Conservation (phyloP, 2,329 filamentous ascomycete species). For the Colletotrichum gigasporum region DNA sequence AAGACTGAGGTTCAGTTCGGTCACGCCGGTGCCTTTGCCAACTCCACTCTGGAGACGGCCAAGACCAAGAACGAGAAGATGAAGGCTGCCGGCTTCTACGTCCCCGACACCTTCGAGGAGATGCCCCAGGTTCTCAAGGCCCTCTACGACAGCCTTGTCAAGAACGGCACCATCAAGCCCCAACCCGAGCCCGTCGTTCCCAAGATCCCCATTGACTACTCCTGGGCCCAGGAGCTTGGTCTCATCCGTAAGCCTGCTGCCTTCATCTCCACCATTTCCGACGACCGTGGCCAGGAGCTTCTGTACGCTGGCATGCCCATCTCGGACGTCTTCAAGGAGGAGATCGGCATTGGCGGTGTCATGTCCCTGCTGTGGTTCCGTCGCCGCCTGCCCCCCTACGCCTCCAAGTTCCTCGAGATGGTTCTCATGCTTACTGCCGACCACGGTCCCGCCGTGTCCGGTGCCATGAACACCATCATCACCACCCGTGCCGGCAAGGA, state of each 20-base stretch:
- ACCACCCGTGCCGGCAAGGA: slow-evolving; percentile 99
- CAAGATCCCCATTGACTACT: slow-evolving; percentile 99
- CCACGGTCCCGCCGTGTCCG: slow-evolving; percentile 97
- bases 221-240: slow-evolving; percentile 98
- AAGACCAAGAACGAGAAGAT: slow-evolving; percentile 97
- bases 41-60: slow-evolving; percentile 98
- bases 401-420: slow-evolving; percentile 99
- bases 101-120: slow-evolving; percentile 97
- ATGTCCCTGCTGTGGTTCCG: slow-evolving; percentile 99
- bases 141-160: slow-evolving; percentile 90
- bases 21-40: slow-evolving; percentile 97
- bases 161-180: slow-evolving; percentile 85
- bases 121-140: slow-evolving; percentile 79
- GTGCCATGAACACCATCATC: slow-evolving; percentile 99
- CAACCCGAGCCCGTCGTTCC: slow-evolving; percentile 90
- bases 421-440: slow-evolving; percentile 99
- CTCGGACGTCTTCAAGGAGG: slow-evolving; percentile 99
- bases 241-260: slow-evolving; percentile 99
- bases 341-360: slow-evolving; percentile 99
- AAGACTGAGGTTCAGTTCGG: slow-evolving; percentile 99
- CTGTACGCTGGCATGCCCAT: slow-evolving; percentile 99
- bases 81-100: slow-evolving; percentile 92
- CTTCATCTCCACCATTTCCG: slow-evolving; percentile 99
- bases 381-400: slow-evolving; percentile 92
- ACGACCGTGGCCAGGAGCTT: slow-evolving; percentile 99